Percentiles rank a stretch among this genome's conserved stretches.
Evolutionary conservation across 148 eudicot genomes (phyloP).

Genomic region (Nyssa sinensis): DNA sequence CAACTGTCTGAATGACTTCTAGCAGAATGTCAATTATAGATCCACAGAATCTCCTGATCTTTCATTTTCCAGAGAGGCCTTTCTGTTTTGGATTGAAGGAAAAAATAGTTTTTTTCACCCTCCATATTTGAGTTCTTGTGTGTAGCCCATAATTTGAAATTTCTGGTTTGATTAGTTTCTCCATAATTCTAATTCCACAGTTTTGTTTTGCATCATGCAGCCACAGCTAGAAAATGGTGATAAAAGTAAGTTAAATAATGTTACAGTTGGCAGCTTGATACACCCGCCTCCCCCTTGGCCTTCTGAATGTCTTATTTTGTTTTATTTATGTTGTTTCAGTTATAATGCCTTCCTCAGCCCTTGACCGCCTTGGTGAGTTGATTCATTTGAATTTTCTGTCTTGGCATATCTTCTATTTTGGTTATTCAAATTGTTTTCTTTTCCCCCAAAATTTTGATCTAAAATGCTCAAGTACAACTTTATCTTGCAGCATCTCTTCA

Average conservation of each 20-base stretch:
- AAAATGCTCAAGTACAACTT: background rate
- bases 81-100: background rate
- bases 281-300: background rate
- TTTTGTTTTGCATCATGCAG: conserved; percentile 44
- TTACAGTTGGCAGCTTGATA: background rate
- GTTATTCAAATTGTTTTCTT: background rate
- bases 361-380: conserved; percentile 90
- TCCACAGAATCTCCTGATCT: background rate
- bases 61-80: background rate
- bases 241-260: conserved; percentile 56
- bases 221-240: conserved; percentile 93
- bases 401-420: background rate
- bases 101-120: background rate
- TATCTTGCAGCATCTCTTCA: conserved; percentile 73
- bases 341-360: conserved; percentile 98
- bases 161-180: background rate
- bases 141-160: background rate
- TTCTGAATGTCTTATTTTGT: background rate
- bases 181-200: conserved; percentile 9
- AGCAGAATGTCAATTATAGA: background rate
- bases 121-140: background rate
- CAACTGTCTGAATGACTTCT: background rate
- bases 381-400: background rate
- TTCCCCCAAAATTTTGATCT: background rate
- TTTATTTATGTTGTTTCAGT: conserved; percentile 45